These are phyloP conservation scores for Parastagonospora avenae DNA, from an alignment of 2,329 filamentous ascomycete species.

Conservation along the genomic window DNA sequence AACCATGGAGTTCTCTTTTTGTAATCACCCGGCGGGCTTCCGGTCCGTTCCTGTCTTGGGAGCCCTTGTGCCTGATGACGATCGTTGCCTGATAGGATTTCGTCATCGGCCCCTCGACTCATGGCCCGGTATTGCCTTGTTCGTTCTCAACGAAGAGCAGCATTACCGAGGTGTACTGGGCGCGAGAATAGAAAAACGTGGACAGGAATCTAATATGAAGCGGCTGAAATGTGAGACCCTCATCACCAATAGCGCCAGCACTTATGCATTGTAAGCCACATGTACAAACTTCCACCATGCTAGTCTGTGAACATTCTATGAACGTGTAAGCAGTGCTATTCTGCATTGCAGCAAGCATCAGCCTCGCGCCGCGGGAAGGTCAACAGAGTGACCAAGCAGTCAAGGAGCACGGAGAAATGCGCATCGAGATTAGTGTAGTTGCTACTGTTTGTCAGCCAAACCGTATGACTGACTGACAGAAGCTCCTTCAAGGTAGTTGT, in stretches of 20 bases:
- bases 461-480: conserved; percentile 16
- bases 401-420: conserved; percentile 21
- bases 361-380: conserved; percentile 5
- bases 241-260: too few species aligned
- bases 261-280: too few species aligned
- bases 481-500: conserved; percentile 16
- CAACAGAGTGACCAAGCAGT: conserved; percentile 19
- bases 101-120: conserved; percentile 6
- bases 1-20: conserved; percentile 13
- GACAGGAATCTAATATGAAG: not conserved
- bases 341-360: conserved; percentile 2
- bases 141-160: not conserved
- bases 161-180: not conserved
- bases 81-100: conserved; percentile 3
- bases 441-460: conserved; percentile 21
- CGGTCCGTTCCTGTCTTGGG: conserved; percentile 32
- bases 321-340: conserved; percentile 1
- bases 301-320: not conserved
- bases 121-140: too few species aligned
- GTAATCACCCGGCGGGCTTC: conserved; percentile 37
- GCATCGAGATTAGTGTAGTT: conserved; percentile 27
- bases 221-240: too few species aligned
- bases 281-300: too few species aligned
- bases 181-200: not conserved
- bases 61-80: conserved; percentile 1